These are phyloP conservation scores for Actinomucor elegans DNA, from an alignment of 371 early-diverging fungal species.

Conservation along the genomic window DNA sequence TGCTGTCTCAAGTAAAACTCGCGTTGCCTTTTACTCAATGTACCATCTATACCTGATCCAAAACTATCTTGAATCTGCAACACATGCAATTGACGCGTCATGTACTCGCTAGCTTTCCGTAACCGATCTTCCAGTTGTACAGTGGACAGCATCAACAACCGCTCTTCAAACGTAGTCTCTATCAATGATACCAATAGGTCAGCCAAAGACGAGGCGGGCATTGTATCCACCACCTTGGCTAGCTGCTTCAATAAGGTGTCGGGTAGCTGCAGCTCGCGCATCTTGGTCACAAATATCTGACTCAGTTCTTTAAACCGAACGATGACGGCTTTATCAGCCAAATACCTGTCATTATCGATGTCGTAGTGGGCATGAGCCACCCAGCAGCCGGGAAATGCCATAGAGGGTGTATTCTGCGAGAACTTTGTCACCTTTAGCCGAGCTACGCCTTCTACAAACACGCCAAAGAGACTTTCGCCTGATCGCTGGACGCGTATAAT, in stretches of 20 bases:
- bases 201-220: slow-evolving; percentile 60
- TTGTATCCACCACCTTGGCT: slow-evolving; percentile 61
- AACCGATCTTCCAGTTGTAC: slow-evolving; percentile 59
- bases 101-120: slow-evolving; percentile 49
- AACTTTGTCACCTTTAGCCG: slow-evolving; percentile 24
- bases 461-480: slow-evolving; percentile 27
- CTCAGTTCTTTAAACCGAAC: slow-evolving; percentile 56
- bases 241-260: slow-evolving; percentile 63
- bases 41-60: slow-evolving; percentile 71
- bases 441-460: slow-evolving; percentile 27
- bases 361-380: slow-evolving; percentile 25
- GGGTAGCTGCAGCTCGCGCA: slow-evolving; percentile 70
- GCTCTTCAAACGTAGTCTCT: slow-evolving; percentile 70
- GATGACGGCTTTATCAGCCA: slow-evolving; percentile 33
- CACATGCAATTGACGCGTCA: slow-evolving; percentile 72
- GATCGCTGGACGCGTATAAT: slow-evolving; percentile 38
- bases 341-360: neutral
- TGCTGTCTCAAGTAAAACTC: slow-evolving; percentile 83
- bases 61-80: slow-evolving; percentile 77
- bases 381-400: slow-evolving; percentile 14
- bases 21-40: slow-evolving; percentile 73
- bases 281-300: slow-evolving; percentile 54
- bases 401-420: slow-evolving; percentile 6
- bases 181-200: slow-evolving; percentile 74
- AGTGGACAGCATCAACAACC: slow-evolving; percentile 60